A percentile compares a stretch with the other conserved stretches of the same genome.
Evolutionary conservation across 345 rosid species (phyloP).

Genomic region (Gossypium thurberi): DNA sequence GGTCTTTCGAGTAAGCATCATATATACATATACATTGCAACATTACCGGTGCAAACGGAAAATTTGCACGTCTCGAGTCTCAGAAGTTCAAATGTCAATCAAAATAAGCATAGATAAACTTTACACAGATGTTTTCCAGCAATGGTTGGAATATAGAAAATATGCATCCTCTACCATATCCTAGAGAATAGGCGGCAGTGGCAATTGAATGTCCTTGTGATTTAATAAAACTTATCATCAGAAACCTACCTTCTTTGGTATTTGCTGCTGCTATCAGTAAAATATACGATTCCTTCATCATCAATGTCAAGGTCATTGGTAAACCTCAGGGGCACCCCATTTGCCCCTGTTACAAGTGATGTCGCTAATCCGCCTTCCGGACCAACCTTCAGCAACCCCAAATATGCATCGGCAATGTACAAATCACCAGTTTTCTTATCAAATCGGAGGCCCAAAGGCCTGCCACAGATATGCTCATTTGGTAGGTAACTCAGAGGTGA

Average conservation of each 20-base stretch:
- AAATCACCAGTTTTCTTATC: conserved; percentile 72
- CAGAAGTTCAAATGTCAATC: neutral
- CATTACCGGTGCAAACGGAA: neutral
- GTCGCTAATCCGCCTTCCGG: conserved; percentile 86
- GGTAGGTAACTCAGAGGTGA: conserved; percentile 52
- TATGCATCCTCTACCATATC: neutral
- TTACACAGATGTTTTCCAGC: too few relatives aligned
- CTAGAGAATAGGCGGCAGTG: neutral
- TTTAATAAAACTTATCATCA: neutral
- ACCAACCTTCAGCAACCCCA: conserved; percentile 85
- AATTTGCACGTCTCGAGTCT: neutral
- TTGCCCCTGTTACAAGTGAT: conserved; percentile 64
- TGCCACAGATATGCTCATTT: conserved; percentile 90
- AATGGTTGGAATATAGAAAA: neutral
- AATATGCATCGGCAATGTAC: conserved; percentile 89
- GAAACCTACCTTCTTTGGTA: conserved; percentile 65
- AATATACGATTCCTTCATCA: conserved; percentile 77
- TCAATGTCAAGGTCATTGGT: conserved; percentile 90
- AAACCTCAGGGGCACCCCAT: conserved; percentile 68
- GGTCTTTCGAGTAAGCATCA: neutral
- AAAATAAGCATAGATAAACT: neutral
- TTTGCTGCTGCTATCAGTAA: conserved; percentile 79
- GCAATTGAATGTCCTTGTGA: neutral
- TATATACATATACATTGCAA: too few relatives aligned
- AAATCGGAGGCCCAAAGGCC: conserved; percentile 89